Percentiles rank a stretch among this genome's conserved stretches.
phyloP scores from a whole-genome alignment of 140 eudicot species.

The Senecio squalidus region DNA sequence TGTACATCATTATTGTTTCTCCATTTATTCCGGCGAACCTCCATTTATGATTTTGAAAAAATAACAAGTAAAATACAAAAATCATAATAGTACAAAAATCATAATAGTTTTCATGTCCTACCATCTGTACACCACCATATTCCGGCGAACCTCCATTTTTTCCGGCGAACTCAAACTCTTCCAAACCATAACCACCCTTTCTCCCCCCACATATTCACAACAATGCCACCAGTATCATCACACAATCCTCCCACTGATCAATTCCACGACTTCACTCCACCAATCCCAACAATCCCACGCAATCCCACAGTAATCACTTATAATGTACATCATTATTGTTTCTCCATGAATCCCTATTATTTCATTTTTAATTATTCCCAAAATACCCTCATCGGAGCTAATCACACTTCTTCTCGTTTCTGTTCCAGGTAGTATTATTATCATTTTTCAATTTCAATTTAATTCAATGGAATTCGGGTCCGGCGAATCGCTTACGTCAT shows the following conservation, averaged over 20 bases:
- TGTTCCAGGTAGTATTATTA: slow-evolving; percentile 33
- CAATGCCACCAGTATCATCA: too few relatives aligned
- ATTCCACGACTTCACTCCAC: slow-evolving; percentile 29
- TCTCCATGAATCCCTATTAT: not conserved
- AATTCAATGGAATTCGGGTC: slow-evolving; percentile 24
- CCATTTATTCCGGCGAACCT: too few relatives aligned
- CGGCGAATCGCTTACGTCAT: too few relatives aligned
- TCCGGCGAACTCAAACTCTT: slow-evolving; percentile 6
- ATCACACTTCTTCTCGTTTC: slow-evolving; percentile 69
- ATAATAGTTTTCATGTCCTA: too few relatives aligned
- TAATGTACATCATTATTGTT: not conserved
- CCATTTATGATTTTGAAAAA: too few relatives aligned
- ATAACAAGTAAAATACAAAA: too few relatives aligned
- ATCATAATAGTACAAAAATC: too few relatives aligned
- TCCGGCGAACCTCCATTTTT: slow-evolving; percentile 21
- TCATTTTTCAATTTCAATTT: not conserved
- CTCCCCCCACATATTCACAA: not conserved
- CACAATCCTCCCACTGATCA: slow-evolving; percentile 24
- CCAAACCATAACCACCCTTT: slow-evolving; percentile 4
- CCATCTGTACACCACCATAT: too few relatives aligned
- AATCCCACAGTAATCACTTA: not conserved
- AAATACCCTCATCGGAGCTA: slow-evolving; percentile 50
- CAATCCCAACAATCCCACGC: slow-evolving; percentile 60
- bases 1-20: slow-evolving; percentile 12
- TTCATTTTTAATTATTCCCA: not conserved